Evolutionary conservation across 805 yeast species (phyloP).

Genomic region (Danielia reshetovae): DNA sequence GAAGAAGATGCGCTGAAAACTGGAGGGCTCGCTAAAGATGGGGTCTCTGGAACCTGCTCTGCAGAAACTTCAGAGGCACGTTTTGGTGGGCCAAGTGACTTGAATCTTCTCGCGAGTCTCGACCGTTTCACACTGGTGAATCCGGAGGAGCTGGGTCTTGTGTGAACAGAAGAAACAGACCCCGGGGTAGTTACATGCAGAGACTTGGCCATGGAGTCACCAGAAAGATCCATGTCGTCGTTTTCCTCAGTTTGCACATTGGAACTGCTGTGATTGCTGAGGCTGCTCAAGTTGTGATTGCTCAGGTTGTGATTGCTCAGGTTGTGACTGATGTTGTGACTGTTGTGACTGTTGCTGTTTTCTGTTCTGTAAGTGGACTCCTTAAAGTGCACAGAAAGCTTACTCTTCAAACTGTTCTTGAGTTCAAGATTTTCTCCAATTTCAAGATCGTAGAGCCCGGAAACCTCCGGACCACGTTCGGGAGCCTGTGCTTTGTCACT

Average conservation of each 20-base stretch:
- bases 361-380: conserved; percentile 4
- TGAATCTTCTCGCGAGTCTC: conserved; percentile 34
- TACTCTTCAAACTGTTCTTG: conserved; percentile 21
- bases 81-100: conserved; percentile 47
- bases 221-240: conserved; percentile 10
- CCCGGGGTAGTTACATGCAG: conserved; percentile 1
- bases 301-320: conserved; percentile 3
- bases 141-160: conserved; percentile 6
- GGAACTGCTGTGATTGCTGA: conserved; percentile 1
- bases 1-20: neutral
- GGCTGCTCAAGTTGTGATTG: conserved; percentile 5
- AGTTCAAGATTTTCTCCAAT: conserved; percentile 21
- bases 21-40: neutral
- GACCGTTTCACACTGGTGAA: conserved; percentile 23
- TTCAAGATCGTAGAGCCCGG: conserved; percentile 31
- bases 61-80: conserved; percentile 29
- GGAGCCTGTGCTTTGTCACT: conserved; percentile 24
- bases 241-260: conserved; percentile 12
- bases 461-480: conserved; percentile 17
- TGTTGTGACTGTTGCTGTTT: conserved; percentile 1
- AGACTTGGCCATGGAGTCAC: conserved; percentile 1
- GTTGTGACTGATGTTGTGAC: neutral
- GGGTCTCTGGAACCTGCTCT: neutral
- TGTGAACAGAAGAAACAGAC: neutral
- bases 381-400: conserved; percentile 33